These are phyloP conservation scores for Raphidocelis subcapitata DNA, from an alignment of 139 green algal genomes.

Conservation along the genomic window DNA sequence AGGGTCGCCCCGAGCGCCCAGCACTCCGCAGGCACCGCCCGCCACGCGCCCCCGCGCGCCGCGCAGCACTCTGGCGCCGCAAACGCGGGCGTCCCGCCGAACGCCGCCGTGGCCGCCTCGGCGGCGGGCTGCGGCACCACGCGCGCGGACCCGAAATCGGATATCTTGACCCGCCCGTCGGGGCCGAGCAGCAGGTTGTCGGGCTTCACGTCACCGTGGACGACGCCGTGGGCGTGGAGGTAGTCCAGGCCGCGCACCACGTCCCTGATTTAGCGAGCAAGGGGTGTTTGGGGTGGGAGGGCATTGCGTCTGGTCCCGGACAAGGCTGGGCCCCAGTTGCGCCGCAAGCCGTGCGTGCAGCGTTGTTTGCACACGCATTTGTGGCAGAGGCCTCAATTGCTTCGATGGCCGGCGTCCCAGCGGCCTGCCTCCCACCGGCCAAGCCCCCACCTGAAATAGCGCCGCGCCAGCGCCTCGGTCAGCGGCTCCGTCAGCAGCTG, in stretches of 20 bases:
- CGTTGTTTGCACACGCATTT: neutral
- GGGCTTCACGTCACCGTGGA: slow-evolving; percentile 51
- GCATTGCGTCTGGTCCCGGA: neutral
- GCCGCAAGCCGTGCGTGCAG: too few relatives aligned
- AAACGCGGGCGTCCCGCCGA: slow-evolving; percentile 45
- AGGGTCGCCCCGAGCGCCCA: slow-evolving; percentile 82
- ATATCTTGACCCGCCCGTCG: slow-evolving; percentile 41
- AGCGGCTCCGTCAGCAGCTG: slow-evolving; percentile 4
- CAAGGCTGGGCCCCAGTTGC: neutral
- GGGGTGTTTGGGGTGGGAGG: slow-evolving; percentile 5
- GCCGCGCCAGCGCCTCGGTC: slow-evolving; percentile 8
- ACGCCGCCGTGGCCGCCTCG: neutral
- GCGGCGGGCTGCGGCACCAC: slow-evolving; percentile 5
- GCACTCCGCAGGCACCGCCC: slow-evolving; percentile 57
- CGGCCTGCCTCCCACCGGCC: neutral
- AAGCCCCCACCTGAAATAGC: slow-evolving; percentile 20
- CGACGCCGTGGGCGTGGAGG: slow-evolving; percentile 41
- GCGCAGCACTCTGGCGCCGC: slow-evolving; percentile 51
- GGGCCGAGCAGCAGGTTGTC: slow-evolving; percentile 49
- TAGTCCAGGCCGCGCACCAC: slow-evolving; percentile 37
- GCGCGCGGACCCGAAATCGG: slow-evolving; percentile 42
- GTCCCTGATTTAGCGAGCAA: slow-evolving; percentile 24
- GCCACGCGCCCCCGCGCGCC: slow-evolving; percentile 19
- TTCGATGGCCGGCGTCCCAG: too few relatives aligned
- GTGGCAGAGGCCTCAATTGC: neutral